phyloP scores from a whole-genome alignment of 2,329 filamentous ascomycete genomes.

The Microdochium trichocladiopsis region DNA sequence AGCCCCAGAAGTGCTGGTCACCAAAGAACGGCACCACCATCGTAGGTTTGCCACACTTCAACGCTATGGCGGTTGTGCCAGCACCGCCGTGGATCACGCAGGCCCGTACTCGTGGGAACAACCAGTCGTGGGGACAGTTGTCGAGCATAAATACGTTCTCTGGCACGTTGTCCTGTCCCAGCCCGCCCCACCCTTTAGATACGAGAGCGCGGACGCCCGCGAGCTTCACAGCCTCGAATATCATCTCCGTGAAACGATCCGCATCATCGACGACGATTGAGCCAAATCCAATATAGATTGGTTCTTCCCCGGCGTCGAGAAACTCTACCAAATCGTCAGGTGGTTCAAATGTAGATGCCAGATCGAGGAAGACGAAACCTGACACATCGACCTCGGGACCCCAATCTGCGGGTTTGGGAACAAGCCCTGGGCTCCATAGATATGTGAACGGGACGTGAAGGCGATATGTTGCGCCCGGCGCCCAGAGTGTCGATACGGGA shows the following conservation, averaged over 20 bases:
- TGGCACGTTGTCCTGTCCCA: conserved; percentile 53
- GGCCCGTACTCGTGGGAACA: conserved; percentile 60
- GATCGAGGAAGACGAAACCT: conserved; percentile 72
- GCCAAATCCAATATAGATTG: conserved; percentile 71
- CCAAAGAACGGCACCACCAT: conserved; percentile 78
- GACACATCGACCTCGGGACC: conserved; percentile 64
- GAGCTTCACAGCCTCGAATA: conserved; percentile 59
- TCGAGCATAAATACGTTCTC: conserved; percentile 66
- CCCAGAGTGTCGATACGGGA: conserved; percentile 70
- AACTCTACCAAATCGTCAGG: conserved; percentile 49
- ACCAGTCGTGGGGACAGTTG: conserved; percentile 71
- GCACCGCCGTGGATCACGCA: conserved; percentile 74
- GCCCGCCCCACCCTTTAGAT: conserved; percentile 68
- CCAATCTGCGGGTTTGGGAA: conserved; percentile 64
- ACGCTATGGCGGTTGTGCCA: conserved; percentile 66
- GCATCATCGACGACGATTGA: conserved; percentile 71
- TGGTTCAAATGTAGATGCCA: conserved; percentile 54
- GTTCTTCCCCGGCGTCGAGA: conserved; percentile 46
- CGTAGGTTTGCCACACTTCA: conserved; percentile 65
- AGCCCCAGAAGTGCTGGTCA: conserved; percentile 73
- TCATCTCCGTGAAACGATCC: conserved; percentile 60
- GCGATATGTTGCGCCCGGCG: conserved; percentile 64
- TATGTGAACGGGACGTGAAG: conserved; percentile 73
- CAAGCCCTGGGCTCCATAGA: conserved; percentile 59
- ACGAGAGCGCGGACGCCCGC: conserved; percentile 65